Evolutionary conservation across 495 filamentous ascomycete species (phyloP).

Genomic region (Pyronema omphalodes): DNA sequence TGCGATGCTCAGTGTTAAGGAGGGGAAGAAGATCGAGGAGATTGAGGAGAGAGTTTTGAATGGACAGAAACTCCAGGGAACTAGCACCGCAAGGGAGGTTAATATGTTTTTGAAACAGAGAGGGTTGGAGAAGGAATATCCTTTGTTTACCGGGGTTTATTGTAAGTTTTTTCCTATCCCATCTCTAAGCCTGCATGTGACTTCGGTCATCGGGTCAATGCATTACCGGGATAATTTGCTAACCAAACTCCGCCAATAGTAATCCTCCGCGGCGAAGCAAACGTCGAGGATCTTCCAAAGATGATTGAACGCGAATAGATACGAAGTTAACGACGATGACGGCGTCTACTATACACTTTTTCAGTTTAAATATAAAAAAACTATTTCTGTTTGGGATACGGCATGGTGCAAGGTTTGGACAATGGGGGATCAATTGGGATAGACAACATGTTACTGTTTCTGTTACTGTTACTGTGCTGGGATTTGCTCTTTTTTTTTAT

Average conservation of each 20-base stretch:
- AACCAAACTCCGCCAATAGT: slow-evolving; percentile 18
- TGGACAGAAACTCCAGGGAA: slow-evolving; percentile 93
- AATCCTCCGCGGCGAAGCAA: slow-evolving; percentile 38
- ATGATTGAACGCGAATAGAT: slow-evolving; percentile 28
- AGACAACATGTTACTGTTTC: too few relatives aligned
- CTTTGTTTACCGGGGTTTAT: slow-evolving; percentile 74
- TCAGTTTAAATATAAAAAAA: too few relatives aligned
- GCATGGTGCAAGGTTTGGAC: too few relatives aligned
- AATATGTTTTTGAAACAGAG: slow-evolving; percentile 66
- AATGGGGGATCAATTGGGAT: too few relatives aligned
- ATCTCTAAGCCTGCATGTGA: background rate
- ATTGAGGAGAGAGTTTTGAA: slow-evolving; percentile 81
- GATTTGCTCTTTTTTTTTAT: too few relatives aligned
- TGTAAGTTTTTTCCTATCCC: slow-evolving; percentile 28
- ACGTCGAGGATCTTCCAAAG: slow-evolving; percentile 43
- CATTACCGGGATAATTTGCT: slow-evolving; percentile 5
- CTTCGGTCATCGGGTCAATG: background rate
- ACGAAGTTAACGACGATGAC: background rate
- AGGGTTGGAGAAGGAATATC: slow-evolving; percentile 65
- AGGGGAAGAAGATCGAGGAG: slow-evolving; percentile 60
- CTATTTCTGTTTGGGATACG: too few relatives aligned
- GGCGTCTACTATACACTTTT: background rate
- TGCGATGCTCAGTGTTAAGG: slow-evolving; percentile 71
- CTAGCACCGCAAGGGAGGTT: slow-evolving; percentile 76
- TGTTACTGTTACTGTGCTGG: too few relatives aligned